Evolutionary conservation across 2,329 filamentous ascomycete genomes (phyloP).

Genomic region (Colletotrichum lini): DNA sequence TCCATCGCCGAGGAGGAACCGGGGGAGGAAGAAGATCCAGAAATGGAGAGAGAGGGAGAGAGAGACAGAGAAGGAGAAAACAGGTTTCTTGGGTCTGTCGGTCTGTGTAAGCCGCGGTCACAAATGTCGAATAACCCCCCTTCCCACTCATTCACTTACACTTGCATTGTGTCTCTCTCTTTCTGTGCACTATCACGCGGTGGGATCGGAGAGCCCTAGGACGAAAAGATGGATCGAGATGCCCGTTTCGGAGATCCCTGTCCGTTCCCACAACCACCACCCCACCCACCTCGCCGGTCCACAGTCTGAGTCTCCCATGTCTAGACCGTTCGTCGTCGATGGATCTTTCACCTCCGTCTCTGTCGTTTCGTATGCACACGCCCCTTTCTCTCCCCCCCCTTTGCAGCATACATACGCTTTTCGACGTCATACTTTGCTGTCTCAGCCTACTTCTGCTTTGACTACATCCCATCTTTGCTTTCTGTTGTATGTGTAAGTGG

Average conservation of each 20-base stretch:
- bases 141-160: neutral
- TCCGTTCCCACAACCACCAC: neutral
- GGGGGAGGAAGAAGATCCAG: conserved; percentile 1
- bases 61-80: neutral
- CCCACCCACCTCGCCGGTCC: conserved; percentile 27
- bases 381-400: neutral
- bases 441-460: conserved; percentile 20
- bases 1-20: neutral
- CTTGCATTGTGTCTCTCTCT: neutral
- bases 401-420: neutral
- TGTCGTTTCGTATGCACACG: neutral
- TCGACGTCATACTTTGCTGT: conserved; percentile 29
- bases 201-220: neutral
- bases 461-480: conserved; percentile 8
- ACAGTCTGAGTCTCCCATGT: conserved; percentile 25
- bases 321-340: conserved; percentile 31
- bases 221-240: conserved; percentile 29
- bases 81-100: conserved; percentile 15
- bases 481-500: neutral
- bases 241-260: conserved; percentile 29
- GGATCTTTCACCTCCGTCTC: neutral
- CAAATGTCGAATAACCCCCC: neutral
- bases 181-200: neutral
- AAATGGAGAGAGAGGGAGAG: no score
- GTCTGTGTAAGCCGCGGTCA: conserved; percentile 14